Percentiles rank a stretch among this genome's conserved stretches.
Evolutionary conservation across 306 rosid species (phyloP).

Genomic region (apple (Malus domestica)): DNA sequence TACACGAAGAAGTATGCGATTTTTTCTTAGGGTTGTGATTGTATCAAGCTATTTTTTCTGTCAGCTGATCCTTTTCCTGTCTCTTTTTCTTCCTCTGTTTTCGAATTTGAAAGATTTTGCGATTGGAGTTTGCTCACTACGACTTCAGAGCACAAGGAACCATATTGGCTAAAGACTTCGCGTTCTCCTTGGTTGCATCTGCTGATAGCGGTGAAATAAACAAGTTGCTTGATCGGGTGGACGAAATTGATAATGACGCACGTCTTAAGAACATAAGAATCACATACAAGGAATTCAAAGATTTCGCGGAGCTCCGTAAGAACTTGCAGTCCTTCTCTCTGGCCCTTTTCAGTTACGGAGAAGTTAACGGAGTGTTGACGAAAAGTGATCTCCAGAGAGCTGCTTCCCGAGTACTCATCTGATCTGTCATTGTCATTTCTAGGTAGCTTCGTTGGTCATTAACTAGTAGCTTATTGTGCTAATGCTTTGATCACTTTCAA

Average conservation of each 20-base stretch:
- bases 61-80: background rate
- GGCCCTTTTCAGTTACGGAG: slow-evolving; percentile 72
- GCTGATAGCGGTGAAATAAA: slow-evolving; percentile 58
- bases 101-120: slow-evolving; percentile 42
- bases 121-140: slow-evolving; percentile 67
- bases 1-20: slow-evolving; percentile 55
- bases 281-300: slow-evolving; percentile 57
- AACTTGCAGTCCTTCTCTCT: slow-evolving; percentile 51
- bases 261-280: slow-evolving; percentile 30
- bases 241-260: slow-evolving; percentile 29
- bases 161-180: slow-evolving; percentile 71
- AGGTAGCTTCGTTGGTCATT: background rate
- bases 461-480: background rate
- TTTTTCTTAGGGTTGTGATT: background rate
- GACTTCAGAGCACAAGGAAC: slow-evolving; percentile 48
- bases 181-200: slow-evolving; percentile 75
- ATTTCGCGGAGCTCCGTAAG: slow-evolving; percentile 53
- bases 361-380: slow-evolving; percentile 56
- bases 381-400: slow-evolving; percentile 76
- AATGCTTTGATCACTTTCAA: background rate
- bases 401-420: slow-evolving; percentile 54
- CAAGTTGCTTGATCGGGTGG: slow-evolving; percentile 56
- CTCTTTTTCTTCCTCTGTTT: background rate
- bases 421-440: background rate
- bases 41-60: background rate